Evolutionary conservation across 306 rosid genomes (phyloP).

Genomic region (Trichosanthes truncata): DNA sequence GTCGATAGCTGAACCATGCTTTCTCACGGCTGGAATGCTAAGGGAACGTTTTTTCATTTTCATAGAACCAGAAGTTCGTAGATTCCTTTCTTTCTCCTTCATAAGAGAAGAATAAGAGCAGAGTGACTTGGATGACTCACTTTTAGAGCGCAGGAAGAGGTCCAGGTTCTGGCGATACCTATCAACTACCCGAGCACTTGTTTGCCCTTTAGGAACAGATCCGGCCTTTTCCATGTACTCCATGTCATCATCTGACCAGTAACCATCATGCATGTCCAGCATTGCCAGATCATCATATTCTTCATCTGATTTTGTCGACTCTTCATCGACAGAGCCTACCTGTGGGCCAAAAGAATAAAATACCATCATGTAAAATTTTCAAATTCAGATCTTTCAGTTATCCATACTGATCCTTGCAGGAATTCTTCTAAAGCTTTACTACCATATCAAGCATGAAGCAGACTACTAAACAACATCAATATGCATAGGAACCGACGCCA

Average conservation of each 20-base stretch:
- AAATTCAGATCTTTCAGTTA: not conserved
- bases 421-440: not conserved
- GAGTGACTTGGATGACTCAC: conserved; percentile 3
- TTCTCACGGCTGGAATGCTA: conserved; percentile 7
- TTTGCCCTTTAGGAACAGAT: not conserved
- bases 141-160: not conserved
- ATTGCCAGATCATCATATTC: conserved; percentile 94
- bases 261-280: conserved; percentile 53
- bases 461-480: not conserved
- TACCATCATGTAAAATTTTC: not conserved
- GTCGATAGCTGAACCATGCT: conserved; percentile 1
- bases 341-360: conserved; percentile 13
- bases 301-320: conserved; percentile 91
- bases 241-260: conserved; percentile 42
- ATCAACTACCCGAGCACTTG: not conserved
- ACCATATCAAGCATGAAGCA: not conserved
- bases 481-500: not conserved
- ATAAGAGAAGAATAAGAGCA: conserved; percentile 8
- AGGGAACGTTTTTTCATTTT: conserved; percentile 9
- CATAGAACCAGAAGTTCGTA: not conserved
- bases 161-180: not conserved
- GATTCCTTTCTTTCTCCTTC: not conserved
- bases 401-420: not conserved
- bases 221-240: conserved; percentile 26
- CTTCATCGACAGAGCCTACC: conserved; percentile 94